Evolutionary conservation across 148 eudicot species (phyloP).

Genomic region (Camellia japonica): DNA sequence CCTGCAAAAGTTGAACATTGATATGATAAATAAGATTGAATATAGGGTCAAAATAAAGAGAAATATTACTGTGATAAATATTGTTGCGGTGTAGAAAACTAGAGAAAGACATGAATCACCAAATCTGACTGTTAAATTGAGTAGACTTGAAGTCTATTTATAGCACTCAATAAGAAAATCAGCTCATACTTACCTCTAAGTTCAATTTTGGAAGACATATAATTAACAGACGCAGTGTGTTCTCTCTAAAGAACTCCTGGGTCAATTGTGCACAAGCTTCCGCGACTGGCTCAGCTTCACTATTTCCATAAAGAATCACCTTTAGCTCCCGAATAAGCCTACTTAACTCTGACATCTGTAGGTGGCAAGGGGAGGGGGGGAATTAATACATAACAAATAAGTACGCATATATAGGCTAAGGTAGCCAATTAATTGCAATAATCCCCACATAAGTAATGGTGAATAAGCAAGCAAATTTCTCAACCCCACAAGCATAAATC

Average conservation of each 20-base stretch:
- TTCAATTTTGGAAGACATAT: slow-evolving; percentile 75
- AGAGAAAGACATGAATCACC: neutral
- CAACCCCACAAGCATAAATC: neutral
- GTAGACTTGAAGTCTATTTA: neutral
- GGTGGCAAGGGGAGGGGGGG: neutral
- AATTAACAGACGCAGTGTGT: slow-evolving; percentile 70
- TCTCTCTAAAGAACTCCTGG: slow-evolving; percentile 84
- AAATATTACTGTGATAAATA: neutral
- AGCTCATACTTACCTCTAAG: slow-evolving; percentile 54
- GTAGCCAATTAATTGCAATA: neutral
- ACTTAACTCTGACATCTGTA: slow-evolving; percentile 70
- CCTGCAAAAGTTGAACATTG: slow-evolving; percentile 35
- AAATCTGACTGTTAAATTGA: neutral
- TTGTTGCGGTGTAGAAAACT: neutral
- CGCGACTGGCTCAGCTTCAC: slow-evolving; percentile 88
- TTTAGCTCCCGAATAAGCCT: slow-evolving; percentile 73
- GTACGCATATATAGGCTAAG: neutral
- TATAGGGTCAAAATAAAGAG: neutral
- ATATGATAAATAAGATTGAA: too few relatives aligned
- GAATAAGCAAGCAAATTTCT: neutral
- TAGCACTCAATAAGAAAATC: neutral
- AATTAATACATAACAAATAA: slow-evolving; percentile 3
- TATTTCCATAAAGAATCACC: slow-evolving; percentile 74
- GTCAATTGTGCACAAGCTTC: slow-evolving; percentile 93
- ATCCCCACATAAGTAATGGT: neutral